Evolutionary conservation across 768 basidiomycete species (phyloP).

Genomic region (Phylloporus scabripes): DNA sequence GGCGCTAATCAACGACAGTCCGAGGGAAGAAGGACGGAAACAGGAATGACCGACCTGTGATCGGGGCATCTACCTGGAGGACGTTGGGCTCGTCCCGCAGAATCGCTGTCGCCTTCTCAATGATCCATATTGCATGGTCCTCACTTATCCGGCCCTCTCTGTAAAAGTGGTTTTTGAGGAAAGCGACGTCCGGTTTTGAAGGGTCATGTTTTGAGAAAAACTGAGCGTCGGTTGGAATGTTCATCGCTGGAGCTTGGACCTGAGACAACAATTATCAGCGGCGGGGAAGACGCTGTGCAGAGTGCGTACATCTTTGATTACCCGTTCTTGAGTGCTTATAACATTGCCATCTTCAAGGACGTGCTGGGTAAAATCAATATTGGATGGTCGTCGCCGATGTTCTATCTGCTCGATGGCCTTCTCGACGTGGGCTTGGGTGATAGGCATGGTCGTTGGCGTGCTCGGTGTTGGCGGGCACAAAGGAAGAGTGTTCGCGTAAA

Average conservation of each 20-base stretch:
- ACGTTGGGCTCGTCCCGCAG: conserved; percentile 85
- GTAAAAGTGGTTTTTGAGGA: conserved; percentile 98
- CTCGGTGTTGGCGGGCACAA: conserved; percentile 5
- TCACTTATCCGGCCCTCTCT: conserved; percentile 91
- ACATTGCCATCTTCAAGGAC: conserved; percentile 86
- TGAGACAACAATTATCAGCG: conserved; percentile 27
- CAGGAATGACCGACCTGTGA: conserved; percentile 61
- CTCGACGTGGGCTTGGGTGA: conserved; percentile 32
- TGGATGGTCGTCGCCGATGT: conserved; percentile 44
- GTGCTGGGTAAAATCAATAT: conserved; percentile 90
- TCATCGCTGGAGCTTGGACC: conserved; percentile 98
- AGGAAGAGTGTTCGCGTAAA: conserved; percentile 15
- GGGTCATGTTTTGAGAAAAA: conserved; percentile 85
- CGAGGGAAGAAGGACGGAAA: not conserved
- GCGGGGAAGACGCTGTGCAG: conserved; percentile 1
- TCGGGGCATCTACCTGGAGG: conserved; percentile 92
- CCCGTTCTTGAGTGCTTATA: conserved; percentile 91
- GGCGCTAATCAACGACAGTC: conserved; percentile 2
- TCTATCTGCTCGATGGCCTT: conserved; percentile 35
- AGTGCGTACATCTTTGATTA: conserved; percentile 83
- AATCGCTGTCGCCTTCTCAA: conserved; percentile 81
- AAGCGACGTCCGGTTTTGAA: conserved; percentile 90
- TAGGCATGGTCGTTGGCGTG: conserved; percentile 27
- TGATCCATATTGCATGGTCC: conserved; percentile 91
- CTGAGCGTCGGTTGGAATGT: conserved; percentile 84